These are phyloP conservation scores for Incumbomyces delicatus DNA, from an alignment of 2,329 filamentous ascomycete species.

Conservation along the genomic window DNA sequence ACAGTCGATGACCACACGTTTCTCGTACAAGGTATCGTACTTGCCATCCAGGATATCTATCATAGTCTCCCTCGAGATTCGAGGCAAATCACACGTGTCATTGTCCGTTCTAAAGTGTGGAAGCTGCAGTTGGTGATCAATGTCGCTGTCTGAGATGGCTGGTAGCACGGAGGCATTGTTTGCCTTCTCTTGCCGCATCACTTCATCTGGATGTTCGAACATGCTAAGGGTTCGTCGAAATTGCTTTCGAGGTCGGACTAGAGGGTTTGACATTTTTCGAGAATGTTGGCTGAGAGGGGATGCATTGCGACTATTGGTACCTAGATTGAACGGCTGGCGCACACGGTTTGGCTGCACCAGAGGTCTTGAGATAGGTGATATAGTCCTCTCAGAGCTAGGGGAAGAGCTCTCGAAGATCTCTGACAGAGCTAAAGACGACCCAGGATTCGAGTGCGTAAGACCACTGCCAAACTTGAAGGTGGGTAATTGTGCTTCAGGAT, in stretches of 20 bases:
- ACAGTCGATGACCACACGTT: conserved; percentile 86
- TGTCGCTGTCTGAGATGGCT: conserved; percentile 73
- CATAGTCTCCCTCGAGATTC: conserved; percentile 73
- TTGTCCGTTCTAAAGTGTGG: conserved; percentile 77
- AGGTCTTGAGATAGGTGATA: conserved; percentile 25
- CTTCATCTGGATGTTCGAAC: conserved; percentile 86
- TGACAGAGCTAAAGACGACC: conserved; percentile 58
- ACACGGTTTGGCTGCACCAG: conserved; percentile 12
- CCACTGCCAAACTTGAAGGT: conserved; percentile 65
- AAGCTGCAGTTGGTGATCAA: conserved; percentile 52
- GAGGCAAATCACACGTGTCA: conserved; percentile 74
- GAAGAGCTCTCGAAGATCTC: conserved; percentile 78
- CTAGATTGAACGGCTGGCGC: conserved; percentile 33
- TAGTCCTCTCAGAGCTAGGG: conserved; percentile 38
- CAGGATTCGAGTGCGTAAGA: conserved; percentile 28
- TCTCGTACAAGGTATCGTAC: conserved; percentile 64
- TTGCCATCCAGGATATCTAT: conserved; percentile 80
- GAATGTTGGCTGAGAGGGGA: conserved; percentile 64
- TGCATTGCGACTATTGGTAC: conserved; percentile 53
- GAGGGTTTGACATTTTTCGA: conserved; percentile 62
- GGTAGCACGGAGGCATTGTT: conserved; percentile 50
- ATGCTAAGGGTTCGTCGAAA: conserved; percentile 91
- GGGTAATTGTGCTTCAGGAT: conserved; percentile 56
- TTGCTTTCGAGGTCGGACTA: conserved; percentile 71
- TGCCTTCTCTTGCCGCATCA: conserved; percentile 68